phyloP scores from a whole-genome alignment of 164 flowering plant species.

The Magnolia officinalis region DNA sequence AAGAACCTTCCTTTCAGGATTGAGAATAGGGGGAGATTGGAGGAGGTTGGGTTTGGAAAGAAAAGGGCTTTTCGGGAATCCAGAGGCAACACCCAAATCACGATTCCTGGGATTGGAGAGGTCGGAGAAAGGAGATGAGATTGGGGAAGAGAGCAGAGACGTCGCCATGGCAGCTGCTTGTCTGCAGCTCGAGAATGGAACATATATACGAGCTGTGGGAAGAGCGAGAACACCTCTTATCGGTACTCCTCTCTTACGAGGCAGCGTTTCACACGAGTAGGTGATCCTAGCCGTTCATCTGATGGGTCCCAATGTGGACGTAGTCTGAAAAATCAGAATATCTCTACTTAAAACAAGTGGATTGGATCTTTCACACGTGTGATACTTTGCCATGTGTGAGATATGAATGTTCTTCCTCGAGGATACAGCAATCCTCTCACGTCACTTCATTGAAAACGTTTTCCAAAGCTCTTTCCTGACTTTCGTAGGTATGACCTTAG shows the following conservation, averaged over 20 bases:
- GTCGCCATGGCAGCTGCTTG: slow-evolving; percentile 35
- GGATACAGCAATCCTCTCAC: no score
- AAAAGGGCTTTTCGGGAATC: slow-evolving; percentile 34
- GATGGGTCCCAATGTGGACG: neutral
- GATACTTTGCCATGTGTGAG: no score
- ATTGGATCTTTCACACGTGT: no score
- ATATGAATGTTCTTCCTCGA: no score
- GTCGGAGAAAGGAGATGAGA: slow-evolving; percentile 7
- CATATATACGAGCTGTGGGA: neutral
- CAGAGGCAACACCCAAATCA: slow-evolving; percentile 12
- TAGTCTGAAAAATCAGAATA: no score
- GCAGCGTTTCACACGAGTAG: neutral
- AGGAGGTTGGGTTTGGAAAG: slow-evolving; percentile 25
- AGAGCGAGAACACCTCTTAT: neutral
- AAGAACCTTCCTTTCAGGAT: neutral
- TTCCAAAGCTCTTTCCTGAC: no score
- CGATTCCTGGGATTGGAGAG: slow-evolving; percentile 8
- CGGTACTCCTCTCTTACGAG: neutral
- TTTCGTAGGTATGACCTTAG: no score
- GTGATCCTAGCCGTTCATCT: neutral
- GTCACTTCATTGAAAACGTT: no score
- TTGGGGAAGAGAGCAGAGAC: slow-evolving; percentile 22
- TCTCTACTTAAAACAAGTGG: no score
- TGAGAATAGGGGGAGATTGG: slow-evolving; percentile 9
- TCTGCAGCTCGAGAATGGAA: neutral